These are phyloP conservation scores for Phytopythium kandeliae DNA, from an alignment of 352 stramenopile genomes.

Conservation along the genomic window DNA sequence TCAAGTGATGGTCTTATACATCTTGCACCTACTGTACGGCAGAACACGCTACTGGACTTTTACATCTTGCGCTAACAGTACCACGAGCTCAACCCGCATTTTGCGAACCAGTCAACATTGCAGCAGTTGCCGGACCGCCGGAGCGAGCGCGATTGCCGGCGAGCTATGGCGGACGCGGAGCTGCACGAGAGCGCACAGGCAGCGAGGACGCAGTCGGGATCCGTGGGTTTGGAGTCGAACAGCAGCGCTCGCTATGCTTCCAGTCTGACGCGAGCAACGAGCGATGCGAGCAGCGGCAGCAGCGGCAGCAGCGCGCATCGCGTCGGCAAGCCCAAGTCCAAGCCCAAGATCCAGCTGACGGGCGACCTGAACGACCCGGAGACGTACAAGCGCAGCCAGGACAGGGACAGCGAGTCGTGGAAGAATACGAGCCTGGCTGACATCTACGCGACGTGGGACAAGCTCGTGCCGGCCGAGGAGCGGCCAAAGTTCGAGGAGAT, in stretches of 20 bases:
- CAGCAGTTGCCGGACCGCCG: background rate
- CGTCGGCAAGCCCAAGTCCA: background rate
- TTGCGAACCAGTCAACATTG: background rate
- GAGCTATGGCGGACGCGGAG: background rate
- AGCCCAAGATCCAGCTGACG: slow-evolving; percentile 1
- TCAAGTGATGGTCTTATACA: slow-evolving; percentile 1
- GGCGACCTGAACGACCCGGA: slow-evolving; percentile 69
- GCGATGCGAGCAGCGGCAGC: background rate
- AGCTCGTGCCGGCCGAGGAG: slow-evolving; percentile 63
- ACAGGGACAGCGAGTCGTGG: slow-evolving; percentile 28
- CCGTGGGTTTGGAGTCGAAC: background rate
- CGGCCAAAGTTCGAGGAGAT: slow-evolving; percentile 75
- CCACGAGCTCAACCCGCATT: background rate
- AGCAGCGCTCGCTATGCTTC: background rate
- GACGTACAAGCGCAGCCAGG: slow-evolving; percentile 84
- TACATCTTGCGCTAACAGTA: slow-evolving; percentile 1
- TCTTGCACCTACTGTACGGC: background rate
- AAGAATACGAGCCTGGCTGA: slow-evolving; percentile 84
- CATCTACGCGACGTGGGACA: slow-evolving; percentile 85
- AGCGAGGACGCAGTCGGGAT: background rate
- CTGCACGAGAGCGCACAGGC: background rate
- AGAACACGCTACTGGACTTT: background rate
- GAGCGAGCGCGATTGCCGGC: background rate
- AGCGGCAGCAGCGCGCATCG: background rate
- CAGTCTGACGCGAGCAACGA: background rate